Evolutionary conservation across 306 rosid genomes (phyloP).

Genomic region (Casuarina cunninghamiana): DNA sequence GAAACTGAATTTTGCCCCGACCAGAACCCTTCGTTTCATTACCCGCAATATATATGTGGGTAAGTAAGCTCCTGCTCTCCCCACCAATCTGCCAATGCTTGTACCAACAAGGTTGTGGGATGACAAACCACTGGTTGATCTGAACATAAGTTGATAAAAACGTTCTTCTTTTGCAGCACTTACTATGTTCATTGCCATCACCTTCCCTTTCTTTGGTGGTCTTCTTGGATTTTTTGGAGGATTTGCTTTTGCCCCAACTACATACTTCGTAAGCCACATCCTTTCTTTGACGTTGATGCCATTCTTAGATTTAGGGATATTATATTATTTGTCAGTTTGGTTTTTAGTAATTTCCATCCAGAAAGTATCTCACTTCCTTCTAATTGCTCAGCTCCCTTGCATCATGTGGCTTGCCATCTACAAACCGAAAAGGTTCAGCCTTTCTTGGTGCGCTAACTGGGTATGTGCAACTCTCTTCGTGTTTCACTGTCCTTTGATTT

Average conservation of each 20-base stretch:
- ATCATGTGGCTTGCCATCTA: constrained; percentile 79
- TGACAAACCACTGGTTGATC: neutral
- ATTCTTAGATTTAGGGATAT: neutral
- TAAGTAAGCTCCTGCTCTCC: constrained; percentile 35
- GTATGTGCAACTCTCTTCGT: constrained; percentile 35
- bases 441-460: constrained; percentile 81
- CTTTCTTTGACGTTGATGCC: neutral
- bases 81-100: neutral
- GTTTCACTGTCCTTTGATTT: neutral
- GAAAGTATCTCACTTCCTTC: neutral
- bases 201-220: constrained; percentile 79
- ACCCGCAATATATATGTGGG: constrained; percentile 69
- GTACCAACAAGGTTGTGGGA: neutral
- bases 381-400: constrained; percentile 73
- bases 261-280: constrained; percentile 63
- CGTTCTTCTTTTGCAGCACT: constrained; percentile 45
- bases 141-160: neutral
- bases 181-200: constrained; percentile 70
- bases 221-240: constrained; percentile 82
- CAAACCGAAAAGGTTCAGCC: constrained; percentile 66
- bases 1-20: constrained; percentile 61
- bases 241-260: constrained; percentile 88
- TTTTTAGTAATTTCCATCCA: neutral
- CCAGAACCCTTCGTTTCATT: constrained; percentile 52
- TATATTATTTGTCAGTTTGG: neutral